Percentiles rank a stretch among this genome's conserved stretches.
Evolutionary conservation across 768 basidiomycete species (phyloP).

Genomic region (Chiua virens): DNA sequence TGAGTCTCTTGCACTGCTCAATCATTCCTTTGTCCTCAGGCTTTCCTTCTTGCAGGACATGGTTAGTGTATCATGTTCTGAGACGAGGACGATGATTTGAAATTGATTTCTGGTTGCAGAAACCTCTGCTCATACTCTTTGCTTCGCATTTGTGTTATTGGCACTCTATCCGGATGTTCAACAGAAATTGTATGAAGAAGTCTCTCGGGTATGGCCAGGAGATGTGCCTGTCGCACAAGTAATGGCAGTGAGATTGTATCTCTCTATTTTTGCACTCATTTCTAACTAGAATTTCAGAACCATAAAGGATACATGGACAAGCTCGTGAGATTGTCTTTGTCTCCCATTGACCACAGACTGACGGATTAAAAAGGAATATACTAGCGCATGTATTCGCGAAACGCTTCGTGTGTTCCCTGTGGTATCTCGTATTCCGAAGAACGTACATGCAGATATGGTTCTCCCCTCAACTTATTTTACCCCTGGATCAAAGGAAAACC

Average conservation of each 20-base stretch:
- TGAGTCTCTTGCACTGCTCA: not conserved
- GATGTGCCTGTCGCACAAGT: too few species aligned
- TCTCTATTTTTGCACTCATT: not conserved
- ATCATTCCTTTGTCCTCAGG: slow-evolving; percentile 22
- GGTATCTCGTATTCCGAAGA: slow-evolving; percentile 37
- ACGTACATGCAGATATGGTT: slow-evolving; percentile 34
- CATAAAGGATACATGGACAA: slow-evolving; percentile 40
- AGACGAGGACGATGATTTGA: not conserved
- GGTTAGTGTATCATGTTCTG: slow-evolving; percentile 28
- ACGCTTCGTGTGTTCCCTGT: too few species aligned
- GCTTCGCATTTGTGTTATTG: too few species aligned
- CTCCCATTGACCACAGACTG: not conserved
- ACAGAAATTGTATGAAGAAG: slow-evolving; percentile 44
- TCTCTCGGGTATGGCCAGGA: slow-evolving; percentile 39
- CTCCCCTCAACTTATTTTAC: slow-evolving; percentile 37
- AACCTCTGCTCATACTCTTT: slow-evolving; percentile 46
- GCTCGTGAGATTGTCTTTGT: slow-evolving; percentile 29
- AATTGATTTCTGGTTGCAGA: slow-evolving; percentile 32
- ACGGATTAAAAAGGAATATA: slow-evolving; percentile 37
- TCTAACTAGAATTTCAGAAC: slow-evolving; percentile 25
- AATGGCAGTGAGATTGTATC: slow-evolving; percentile 29
- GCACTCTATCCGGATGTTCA: slow-evolving; percentile 51
- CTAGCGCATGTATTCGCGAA: too few species aligned
- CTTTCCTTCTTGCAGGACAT: slow-evolving; percentile 50
- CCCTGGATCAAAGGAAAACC: slow-evolving; percentile 12